Evolutionary conservation across 495 filamentous ascomycete genomes (phyloP).

Genomic region (Alectoria sarmentosa): DNA sequence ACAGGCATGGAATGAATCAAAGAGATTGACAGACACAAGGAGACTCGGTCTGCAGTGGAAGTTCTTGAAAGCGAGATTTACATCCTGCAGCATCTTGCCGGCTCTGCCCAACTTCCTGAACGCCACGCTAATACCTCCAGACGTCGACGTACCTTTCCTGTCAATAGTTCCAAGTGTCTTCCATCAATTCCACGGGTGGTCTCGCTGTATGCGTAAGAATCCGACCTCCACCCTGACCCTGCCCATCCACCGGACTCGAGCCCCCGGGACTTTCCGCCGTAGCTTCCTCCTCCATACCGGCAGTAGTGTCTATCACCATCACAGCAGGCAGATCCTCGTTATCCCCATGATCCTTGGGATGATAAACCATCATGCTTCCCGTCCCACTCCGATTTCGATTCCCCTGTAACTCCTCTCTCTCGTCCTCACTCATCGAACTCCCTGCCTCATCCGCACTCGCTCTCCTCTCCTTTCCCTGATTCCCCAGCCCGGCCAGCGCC

Average conservation of each 20-base stretch:
- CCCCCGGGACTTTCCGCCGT: slow-evolving; percentile 28
- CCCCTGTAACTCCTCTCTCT: slow-evolving; percentile 30
- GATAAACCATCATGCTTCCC: slow-evolving; percentile 66
- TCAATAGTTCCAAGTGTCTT: slow-evolving; percentile 31
- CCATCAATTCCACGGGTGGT: slow-evolving; percentile 90
- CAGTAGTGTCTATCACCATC: slow-evolving; percentile 81
- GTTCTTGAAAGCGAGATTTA: neutral
- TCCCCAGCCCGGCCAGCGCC: slow-evolving; percentile 62
- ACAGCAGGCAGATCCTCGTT: slow-evolving; percentile 80
- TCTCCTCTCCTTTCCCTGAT: slow-evolving; percentile 27
- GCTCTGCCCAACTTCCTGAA: neutral
- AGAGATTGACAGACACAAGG: neutral
- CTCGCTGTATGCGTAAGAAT: slow-evolving; percentile 67
- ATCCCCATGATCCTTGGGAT: slow-evolving; percentile 65
- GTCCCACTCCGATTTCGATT: slow-evolving; percentile 43
- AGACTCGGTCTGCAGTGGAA: neutral
- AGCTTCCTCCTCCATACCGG: slow-evolving; percentile 42
- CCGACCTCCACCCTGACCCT: slow-evolving; percentile 41
- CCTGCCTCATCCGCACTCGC: neutral
- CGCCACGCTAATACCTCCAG: slow-evolving; percentile 10
- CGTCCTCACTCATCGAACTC: slow-evolving; percentile 42
- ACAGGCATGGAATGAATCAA: neutral
- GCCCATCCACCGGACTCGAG: slow-evolving; percentile 36
- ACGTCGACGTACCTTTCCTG: neutral
- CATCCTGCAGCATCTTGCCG: neutral